Percentiles rank a stretch among this genome's conserved stretches.
These are phyloP conservation scores for Aureobasidium sp. DNA, from an alignment of 2,329 filamentous ascomycete species.

Conservation along the genomic window DNA sequence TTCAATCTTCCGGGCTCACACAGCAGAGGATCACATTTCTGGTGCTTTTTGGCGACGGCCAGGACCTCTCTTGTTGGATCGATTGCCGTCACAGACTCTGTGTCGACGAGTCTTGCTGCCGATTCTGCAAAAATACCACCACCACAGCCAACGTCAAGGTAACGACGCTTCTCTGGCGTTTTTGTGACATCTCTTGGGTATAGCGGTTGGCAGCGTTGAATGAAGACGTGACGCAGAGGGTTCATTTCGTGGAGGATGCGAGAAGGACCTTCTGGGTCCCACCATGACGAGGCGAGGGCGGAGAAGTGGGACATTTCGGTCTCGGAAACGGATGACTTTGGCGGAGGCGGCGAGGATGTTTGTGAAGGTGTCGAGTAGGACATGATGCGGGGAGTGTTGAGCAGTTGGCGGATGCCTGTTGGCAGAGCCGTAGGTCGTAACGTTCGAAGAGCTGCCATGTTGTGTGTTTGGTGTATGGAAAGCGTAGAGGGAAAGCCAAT, in stretches of 20 bases:
- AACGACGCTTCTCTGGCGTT: slow-evolving; percentile 46
- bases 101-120: slow-evolving; percentile 59
- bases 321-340: slow-evolving; percentile 63
- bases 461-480: not conserved
- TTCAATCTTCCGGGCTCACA: slow-evolving; percentile 46
- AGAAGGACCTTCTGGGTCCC: slow-evolving; percentile 90
- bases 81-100: slow-evolving; percentile 61
- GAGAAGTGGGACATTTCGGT: slow-evolving; percentile 93
- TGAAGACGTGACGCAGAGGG: slow-evolving; percentile 89
- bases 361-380: slow-evolving; percentile 4
- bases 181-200: slow-evolving; percentile 8
- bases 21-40: slow-evolving; percentile 63
- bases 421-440: slow-evolving; percentile 7
- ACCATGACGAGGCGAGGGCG: slow-evolving; percentile 87
- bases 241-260: slow-evolving; percentile 97
- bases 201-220: slow-evolving; percentile 55
- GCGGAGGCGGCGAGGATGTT: not conserved
- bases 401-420: not conserved
- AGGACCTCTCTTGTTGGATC: slow-evolving; percentile 70
- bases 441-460: slow-evolving; percentile 8
- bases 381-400: not conserved
- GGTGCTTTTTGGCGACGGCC: slow-evolving; percentile 66
- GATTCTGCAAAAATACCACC: slow-evolving; percentile 94
- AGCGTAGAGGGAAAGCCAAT: no score
- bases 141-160: slow-evolving; percentile 90